Evolutionary conservation across 2,329 filamentous ascomycete genomes (phyloP), one percentile per base, ranked within the genome.

Genomic region (Didymella glomerata): DNA sequence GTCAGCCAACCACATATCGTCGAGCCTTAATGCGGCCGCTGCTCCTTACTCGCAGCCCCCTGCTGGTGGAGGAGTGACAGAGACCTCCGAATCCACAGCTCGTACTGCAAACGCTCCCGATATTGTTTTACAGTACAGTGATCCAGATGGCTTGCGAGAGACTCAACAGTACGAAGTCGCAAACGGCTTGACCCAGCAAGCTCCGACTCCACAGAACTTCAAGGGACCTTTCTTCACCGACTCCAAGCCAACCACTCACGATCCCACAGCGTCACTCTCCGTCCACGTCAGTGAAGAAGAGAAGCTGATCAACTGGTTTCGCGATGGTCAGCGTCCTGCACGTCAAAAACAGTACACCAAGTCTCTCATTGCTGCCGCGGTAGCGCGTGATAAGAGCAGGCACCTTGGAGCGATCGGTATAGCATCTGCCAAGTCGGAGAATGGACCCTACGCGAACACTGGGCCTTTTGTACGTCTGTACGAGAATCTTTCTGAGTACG

Each of bases 291-390:
- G 61, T n/a, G 68, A 73, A 18, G 74, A 77, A 24, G 69, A 77
- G 27, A 74, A 77, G 51, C 67, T 82, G 7, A 52, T 62, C n/a
- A 71, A 76, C n/a, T 82, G 80, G 80, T 81, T 75, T 62, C 73
- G 64, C 16, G 67, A 74, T 57, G 69, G 71, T 11, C 65, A 71
- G 30, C 69, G 69, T 24, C 61, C 66, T 24, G 61, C 61, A 13
- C 64, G 72, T 20, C 70, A 73, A 45, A 60, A 66, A 61, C 71
- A 70, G 34, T 71, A 68, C 47, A 61, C 65, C 25, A 66, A 64
- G 25, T 67, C 51, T 7, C 57, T 75, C 20, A 65, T 73, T 24
- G 56, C 61, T 24, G 61, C 66, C n/a, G 68, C 68, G 3, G 54
- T 45, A 8, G 48, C 64, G 2, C 57, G 46, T 24, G 48, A 54